Evolutionary conservation across 495 filamentous ascomycete species (phyloP).

Genomic region (Hypoxylon subgilvum): DNA sequence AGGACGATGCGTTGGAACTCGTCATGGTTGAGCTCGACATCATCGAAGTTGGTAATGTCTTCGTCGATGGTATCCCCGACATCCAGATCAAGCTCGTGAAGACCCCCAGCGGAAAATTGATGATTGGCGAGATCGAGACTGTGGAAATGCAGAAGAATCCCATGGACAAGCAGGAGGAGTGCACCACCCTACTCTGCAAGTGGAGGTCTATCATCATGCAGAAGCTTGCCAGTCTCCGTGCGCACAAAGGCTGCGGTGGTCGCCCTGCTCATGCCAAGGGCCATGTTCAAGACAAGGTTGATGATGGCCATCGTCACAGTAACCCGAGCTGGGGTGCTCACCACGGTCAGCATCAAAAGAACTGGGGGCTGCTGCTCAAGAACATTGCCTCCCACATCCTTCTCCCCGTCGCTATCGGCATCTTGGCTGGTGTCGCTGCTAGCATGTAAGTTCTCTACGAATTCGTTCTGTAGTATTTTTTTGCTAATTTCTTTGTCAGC

Average conservation of each 20-base stretch:
- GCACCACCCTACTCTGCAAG: slow-evolving; percentile 54
- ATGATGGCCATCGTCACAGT: slow-evolving; percentile 9
- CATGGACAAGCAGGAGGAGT: slow-evolving; percentile 46
- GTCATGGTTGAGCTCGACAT: slow-evolving; percentile 56
- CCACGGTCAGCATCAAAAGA: slow-evolving; percentile 38
- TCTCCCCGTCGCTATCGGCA: slow-evolving; percentile 58
- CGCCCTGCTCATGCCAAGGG: slow-evolving; percentile 6
- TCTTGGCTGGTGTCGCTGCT: slow-evolving; percentile 58
- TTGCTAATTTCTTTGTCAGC: slow-evolving; percentile 35
- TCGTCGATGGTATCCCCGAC: slow-evolving; percentile 53
- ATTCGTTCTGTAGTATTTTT: background rate
- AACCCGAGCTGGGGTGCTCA: slow-evolving; percentile 3
- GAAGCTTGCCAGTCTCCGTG: slow-evolving; percentile 41
- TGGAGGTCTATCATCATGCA: slow-evolving; percentile 50
- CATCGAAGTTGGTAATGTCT: slow-evolving; percentile 54
- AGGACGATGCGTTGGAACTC: slow-evolving; percentile 45
- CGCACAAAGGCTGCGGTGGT: slow-evolving; percentile 38
- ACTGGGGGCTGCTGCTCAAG: slow-evolving; percentile 52
- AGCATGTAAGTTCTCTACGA: slow-evolving; percentile 51
- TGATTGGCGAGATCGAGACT: slow-evolving; percentile 48
- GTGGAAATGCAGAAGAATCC: slow-evolving; percentile 14
- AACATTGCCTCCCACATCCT: slow-evolving; percentile 57
- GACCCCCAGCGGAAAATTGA: slow-evolving; percentile 48
- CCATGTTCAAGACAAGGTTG: slow-evolving; percentile 14
- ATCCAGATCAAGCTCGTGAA: slow-evolving; percentile 55